These are phyloP conservation scores for Phaeotremella skinneri DNA, from an alignment of 768 basidiomycete genomes.

Conservation along the genomic window DNA sequence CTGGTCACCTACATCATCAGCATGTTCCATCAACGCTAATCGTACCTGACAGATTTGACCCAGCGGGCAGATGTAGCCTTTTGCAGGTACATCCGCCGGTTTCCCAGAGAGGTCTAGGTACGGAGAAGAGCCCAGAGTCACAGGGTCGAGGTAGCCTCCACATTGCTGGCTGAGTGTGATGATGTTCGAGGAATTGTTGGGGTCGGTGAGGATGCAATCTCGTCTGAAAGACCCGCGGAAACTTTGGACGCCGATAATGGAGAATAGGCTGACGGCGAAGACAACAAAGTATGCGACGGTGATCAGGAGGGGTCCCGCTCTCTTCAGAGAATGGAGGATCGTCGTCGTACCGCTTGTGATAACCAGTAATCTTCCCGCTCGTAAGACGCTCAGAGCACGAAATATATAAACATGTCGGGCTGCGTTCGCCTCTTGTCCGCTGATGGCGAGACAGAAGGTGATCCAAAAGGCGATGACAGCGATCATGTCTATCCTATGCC, in stretches of 20 bases:
- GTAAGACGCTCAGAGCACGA: constrained; percentile 78
- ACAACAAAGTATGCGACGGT: constrained; percentile 87
- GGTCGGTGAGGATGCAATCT: constrained; percentile 51
- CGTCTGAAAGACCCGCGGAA: constrained; percentile 79
- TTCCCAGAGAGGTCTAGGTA: constrained; percentile 56
- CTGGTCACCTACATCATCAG: constrained; percentile 27
- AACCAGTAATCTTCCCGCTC: constrained; percentile 75
- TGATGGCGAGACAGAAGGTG: constrained; percentile 67
- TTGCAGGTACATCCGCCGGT: constrained; percentile 54
- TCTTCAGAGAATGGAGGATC: constrained; percentile 88
- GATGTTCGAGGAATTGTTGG: constrained; percentile 44
- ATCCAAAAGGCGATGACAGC: constrained; percentile 87
- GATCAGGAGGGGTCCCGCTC: constrained; percentile 80
- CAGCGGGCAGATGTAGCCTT: constrained; percentile 86
- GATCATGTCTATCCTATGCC: constrained; percentile 75
- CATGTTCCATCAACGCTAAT: background rate
- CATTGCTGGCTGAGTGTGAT: constrained; percentile 61
- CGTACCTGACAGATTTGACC: constrained; percentile 76
- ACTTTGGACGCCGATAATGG: constrained; percentile 89
- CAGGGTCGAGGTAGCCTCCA: constrained; percentile 73
- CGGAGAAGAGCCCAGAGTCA: constrained; percentile 56
- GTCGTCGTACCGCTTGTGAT: constrained; percentile 92
- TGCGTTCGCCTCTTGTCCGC: constrained; percentile 64
- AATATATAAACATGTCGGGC: constrained; percentile 77
- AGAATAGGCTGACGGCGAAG: constrained; percentile 84